Evolutionary conservation across 1,139 yeast genomes (phyloP).

Genomic region (Chernovozyma sophiae-reginae): DNA sequence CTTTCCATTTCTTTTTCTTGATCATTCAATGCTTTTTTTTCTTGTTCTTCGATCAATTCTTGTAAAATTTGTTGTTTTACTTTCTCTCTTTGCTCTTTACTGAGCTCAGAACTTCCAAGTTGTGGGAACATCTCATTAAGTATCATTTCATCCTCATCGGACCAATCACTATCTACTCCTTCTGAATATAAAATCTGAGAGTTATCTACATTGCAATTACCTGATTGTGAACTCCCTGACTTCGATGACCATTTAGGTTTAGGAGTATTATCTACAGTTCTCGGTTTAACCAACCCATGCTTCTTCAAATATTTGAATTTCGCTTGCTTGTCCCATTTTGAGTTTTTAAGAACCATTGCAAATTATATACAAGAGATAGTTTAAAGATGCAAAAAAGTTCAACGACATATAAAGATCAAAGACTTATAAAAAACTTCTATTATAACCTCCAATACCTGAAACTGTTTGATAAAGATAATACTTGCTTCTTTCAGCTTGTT

Average conservation of each 20-base stretch:
- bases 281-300: slow-evolving; percentile 30
- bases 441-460: too few relatives aligned
- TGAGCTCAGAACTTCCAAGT: slow-evolving; percentile 29
- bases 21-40: slow-evolving; percentile 12
- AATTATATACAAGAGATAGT: too few relatives aligned
- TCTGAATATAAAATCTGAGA: not conserved
- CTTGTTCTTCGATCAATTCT: slow-evolving; percentile 20
- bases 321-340: slow-evolving; percentile 46
- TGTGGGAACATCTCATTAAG: slow-evolving; percentile 41
- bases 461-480: too few relatives aligned
- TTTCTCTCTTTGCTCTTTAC: slow-evolving; percentile 33
- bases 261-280: not conserved
- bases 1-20: slow-evolving; percentile 10
- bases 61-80: slow-evolving; percentile 35
- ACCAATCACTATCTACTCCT: slow-evolving; percentile 36
- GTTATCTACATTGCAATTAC: not conserved
- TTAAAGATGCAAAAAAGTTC: too few relatives aligned
- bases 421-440: too few relatives aligned
- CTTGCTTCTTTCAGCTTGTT: too few relatives aligned
- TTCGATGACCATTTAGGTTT: slow-evolving; percentile 39
- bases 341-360: slow-evolving; percentile 40
- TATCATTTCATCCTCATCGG: slow-evolving; percentile 42
- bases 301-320: slow-evolving; percentile 36
- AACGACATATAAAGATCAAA: too few relatives aligned
- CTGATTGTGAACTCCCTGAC: slow-evolving; percentile 10